Evolutionary conservation across 176 grass and related monocot genomes (phyloP), one percentile per base, ranked within the genome.

Genomic region (Dactylis glomerata): DNA sequence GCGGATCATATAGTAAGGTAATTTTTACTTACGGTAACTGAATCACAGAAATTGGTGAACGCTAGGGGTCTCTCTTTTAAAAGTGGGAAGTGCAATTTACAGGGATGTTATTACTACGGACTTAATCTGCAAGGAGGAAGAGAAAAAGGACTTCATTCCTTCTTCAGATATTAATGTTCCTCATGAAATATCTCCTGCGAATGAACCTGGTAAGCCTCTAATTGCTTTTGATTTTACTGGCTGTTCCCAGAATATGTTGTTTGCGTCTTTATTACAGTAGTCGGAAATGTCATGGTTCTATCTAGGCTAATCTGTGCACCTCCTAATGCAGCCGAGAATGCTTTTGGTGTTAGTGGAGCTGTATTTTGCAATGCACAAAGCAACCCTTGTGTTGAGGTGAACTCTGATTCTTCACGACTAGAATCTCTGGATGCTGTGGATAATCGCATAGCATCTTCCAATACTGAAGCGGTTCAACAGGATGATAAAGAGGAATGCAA

Each of bases 1-100:
- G 22, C 27, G n/a, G 63, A 40, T 66, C 57, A 31, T 22, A 37
- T 10, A 45, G 58, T 40, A 67, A 85, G 87, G 87, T 85, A 89
- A 67, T 33, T 80, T 80, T 26, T 46, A 14, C 58, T 81, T 32
- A 56, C 3, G 2, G 81, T 49, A 67, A 36, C 7, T 73, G 4
- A 49, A 56, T 4, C 57, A 17, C 54, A 71, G 15, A 77, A 11
- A 27, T 76, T 76, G 4, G 15, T 77, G 52, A 82, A 86, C 8
- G 16, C 28, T 84, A 66, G 20, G 57, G 36, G 50, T 26, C 52
- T 56, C 1, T 71, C 3, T 33, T 87, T 68, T 62, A 66, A 72
- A 77, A 51, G 42, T 70, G 64, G 38, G 8, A 70, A 34, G 3
- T 22, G 7, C 61, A 41, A 40, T 77, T 49, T 76, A 68, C 68